Evolutionary conservation across 2,329 filamentous ascomycete species (phyloP).

Genomic region (Ascochyta pisi): DNA sequence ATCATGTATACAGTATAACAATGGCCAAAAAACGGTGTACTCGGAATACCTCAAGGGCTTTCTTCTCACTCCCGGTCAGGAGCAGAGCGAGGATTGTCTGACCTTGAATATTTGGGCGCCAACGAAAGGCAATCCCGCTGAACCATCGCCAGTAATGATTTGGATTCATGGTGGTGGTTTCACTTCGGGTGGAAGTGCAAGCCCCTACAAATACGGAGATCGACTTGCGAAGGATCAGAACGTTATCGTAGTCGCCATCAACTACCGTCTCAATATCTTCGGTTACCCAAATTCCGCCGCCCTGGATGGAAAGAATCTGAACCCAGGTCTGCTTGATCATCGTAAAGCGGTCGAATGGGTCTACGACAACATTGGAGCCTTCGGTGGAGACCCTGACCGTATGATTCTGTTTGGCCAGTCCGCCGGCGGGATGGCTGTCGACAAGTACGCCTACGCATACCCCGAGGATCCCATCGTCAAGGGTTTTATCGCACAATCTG

Average conservation of each 20-base stretch:
- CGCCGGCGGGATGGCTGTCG: conserved; percentile 48
- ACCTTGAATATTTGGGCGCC: conserved; percentile 39
- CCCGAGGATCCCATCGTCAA: conserved; percentile 55
- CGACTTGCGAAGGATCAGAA: conserved; percentile 53
- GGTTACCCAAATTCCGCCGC: conserved; percentile 42
- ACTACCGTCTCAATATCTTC: too few species aligned
- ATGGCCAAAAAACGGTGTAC: conserved; percentile 28
- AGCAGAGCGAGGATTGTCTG: conserved; percentile 36
- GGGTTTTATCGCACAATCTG: conserved; percentile 52
- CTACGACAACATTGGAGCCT: conserved; percentile 45
- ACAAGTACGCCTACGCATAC: conserved; percentile 58
- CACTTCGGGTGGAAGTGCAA: conserved; percentile 52
- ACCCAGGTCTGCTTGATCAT: conserved; percentile 47
- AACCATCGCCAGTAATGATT: conserved; percentile 52
- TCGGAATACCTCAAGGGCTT: conserved; percentile 31
- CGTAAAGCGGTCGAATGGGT: conserved; percentile 49
- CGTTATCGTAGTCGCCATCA: conserved; percentile 50
- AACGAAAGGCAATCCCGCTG: conserved; percentile 11
- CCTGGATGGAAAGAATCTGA: conserved; percentile 37
- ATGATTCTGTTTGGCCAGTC: conserved; percentile 50
- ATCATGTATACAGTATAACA: conserved; percentile 30
- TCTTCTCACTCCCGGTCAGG: conserved; percentile 26
- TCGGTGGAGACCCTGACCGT: conserved; percentile 39
- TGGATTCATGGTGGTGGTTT: conserved; percentile 58
- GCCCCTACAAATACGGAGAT: conserved; percentile 55